Evolutionary conservation across 2,329 filamentous ascomycete genomes (phyloP), one percentile per base, ranked within the genome.

Genomic region (Colletotrichum orchidophilum): DNA sequence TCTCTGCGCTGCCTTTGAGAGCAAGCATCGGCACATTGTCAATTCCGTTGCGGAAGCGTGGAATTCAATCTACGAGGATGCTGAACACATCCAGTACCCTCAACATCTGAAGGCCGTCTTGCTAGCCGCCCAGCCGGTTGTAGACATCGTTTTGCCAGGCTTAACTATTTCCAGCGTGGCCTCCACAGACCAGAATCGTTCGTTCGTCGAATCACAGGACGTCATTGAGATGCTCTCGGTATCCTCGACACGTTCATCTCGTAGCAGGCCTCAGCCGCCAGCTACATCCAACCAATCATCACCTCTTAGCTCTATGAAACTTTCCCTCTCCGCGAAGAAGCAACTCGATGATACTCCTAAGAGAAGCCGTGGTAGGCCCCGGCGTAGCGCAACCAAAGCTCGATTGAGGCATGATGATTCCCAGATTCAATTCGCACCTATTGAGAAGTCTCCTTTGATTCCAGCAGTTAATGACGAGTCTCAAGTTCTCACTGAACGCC

Each of bases 341-440:
- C 75, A 70, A 7, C 59, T 68, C 71, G 73, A 78, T 29, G 67
- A 63, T n/a, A 76, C 76, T 4, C 77, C 78, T 9, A 70, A 50
- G 55, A 71, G 33, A 21, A 64, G 63, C 18, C 72, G 70, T 27
- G 55, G 31, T 8, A 64, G 55, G 52, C 6, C 35, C 15, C 66
- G 59, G 27, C 59, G 67, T 5, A 61, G 54, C 29, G 52, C 71
- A 55, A 63, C 39, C 13, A 88, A 86, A 57, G 84, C 87, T 21
- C 88, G 88, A 70, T 84, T 91, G 31, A 89, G 93, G 39, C 94
- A 97, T 75, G 90, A 97, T 73, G 88, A 97, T 80, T 97, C 94
- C 0, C 94, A 97, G 76, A 87, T 97, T 29, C 87, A 93, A 53
- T 96, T 96, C 76, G 89, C 92, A 3, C 83, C 90, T 0, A 92